Evolutionary conservation across 2,329 filamentous ascomycete genomes (phyloP).

Genomic region (Lachnellula arida): DNA sequence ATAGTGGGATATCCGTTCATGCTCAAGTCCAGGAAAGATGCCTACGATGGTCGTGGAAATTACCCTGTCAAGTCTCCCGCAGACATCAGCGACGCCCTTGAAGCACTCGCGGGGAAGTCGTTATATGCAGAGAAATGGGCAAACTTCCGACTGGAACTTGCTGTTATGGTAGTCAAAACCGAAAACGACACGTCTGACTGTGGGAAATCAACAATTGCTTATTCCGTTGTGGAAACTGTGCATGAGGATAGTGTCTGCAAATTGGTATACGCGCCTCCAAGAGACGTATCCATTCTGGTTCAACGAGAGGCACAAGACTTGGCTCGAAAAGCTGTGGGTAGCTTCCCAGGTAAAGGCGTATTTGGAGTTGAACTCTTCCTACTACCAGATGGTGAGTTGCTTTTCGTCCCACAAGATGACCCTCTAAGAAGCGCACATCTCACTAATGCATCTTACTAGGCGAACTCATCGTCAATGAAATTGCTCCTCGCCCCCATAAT

Average conservation of each 20-base stretch:
- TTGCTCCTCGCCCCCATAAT: slow-evolving; percentile 39
- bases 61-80: slow-evolving; percentile 55
- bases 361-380: slow-evolving; percentile 98
- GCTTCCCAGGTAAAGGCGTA: slow-evolving; percentile 82
- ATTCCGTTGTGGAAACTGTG: slow-evolving; percentile 88
- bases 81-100: slow-evolving; percentile 61
- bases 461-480: slow-evolving; percentile 62
- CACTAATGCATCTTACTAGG: background rate
- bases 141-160: slow-evolving; percentile 78
- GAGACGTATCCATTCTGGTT: slow-evolving; percentile 58
- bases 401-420: background rate
- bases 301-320: slow-evolving; percentile 66
- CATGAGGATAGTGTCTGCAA: slow-evolving; percentile 97
- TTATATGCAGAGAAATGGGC: slow-evolving; percentile 90
- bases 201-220: slow-evolving; percentile 57
- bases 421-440: too few relatives aligned
- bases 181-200: slow-evolving; percentile 52
- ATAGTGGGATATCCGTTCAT: slow-evolving; percentile 75
- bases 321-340: slow-evolving; percentile 72
- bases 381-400: slow-evolving; percentile 53
- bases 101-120: slow-evolving; percentile 63
- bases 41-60: slow-evolving; percentile 86
- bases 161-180: slow-evolving; percentile 92
- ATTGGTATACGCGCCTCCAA: slow-evolving; percentile 80
- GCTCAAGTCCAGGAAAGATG: slow-evolving; percentile 85